Conservation (phyloP, 805 yeast species). For the Helenozyma baotianmanensis region DNA sequence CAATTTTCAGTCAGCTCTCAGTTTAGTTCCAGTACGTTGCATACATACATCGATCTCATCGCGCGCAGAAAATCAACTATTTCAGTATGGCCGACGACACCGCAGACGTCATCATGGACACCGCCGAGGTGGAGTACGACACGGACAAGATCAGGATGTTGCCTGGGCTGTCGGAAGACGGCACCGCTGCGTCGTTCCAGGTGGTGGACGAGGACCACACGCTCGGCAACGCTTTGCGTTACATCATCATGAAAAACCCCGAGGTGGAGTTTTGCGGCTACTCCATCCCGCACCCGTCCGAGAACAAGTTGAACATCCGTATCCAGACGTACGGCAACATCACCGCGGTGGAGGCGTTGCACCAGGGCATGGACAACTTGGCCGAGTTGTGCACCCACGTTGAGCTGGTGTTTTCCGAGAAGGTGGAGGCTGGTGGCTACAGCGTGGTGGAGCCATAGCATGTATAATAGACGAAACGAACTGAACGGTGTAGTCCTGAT, state of each 20-base stretch:
- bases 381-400: conserved; percentile 77
- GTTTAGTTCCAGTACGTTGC: too few species aligned
- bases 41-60: too few species aligned
- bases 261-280: conserved; percentile 98
- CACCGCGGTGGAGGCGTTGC: conserved; percentile 89
- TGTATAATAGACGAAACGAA: conserved; percentile 1
- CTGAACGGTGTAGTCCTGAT: neutral
- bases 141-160: conserved; percentile 59
- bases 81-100: conserved; percentile 14
- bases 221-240: conserved; percentile 87
- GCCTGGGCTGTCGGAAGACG: conserved; percentile 90
- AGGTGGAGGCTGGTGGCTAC: conserved; percentile 55
- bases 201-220: conserved; percentile 94
- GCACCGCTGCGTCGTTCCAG: conserved; percentile 92
- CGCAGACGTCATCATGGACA: conserved; percentile 24
- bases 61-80: too few species aligned
- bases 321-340: conserved; percentile 86
- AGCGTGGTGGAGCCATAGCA: conserved; percentile 44
- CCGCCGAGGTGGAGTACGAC: conserved; percentile 44
- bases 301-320: conserved; percentile 80
- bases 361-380: conserved; percentile 84
- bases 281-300: conserved; percentile 97
- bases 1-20: too few species aligned
- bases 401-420: conserved; percentile 71
- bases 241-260: conserved; percentile 94